Evolutionary conservation across 495 filamentous ascomycete species (phyloP).

Genomic region (Daldinia childiae): DNA sequence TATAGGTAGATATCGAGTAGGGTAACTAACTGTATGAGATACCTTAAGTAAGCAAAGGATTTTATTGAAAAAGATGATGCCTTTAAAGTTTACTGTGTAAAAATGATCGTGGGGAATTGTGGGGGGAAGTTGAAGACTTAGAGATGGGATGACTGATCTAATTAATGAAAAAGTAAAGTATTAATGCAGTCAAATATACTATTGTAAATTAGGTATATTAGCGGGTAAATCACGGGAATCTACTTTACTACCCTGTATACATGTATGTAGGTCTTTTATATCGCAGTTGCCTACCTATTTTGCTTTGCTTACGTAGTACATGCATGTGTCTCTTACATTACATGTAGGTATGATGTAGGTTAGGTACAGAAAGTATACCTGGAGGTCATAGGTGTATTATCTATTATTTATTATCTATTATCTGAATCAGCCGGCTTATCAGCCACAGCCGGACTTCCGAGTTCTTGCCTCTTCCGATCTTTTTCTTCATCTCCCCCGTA

Average conservation of each 20-base stretch:
- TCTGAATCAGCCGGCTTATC: conserved; percentile 2
- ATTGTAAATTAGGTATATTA: too few relatives aligned
- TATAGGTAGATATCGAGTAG: conserved; percentile 5
- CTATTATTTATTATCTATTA: too few relatives aligned
- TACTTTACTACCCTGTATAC: background rate
- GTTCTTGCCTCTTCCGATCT: conserved; percentile 9
- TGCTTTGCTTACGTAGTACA: too few relatives aligned
- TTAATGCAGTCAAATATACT: background rate
- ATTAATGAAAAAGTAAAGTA: background rate
- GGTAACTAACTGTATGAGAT: background rate
- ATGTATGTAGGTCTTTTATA: background rate
- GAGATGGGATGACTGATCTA: background rate
- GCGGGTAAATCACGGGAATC: background rate
- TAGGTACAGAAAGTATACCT: background rate
- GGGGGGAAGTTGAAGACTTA: background rate
- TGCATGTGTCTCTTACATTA: too few relatives aligned
- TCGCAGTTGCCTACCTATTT: too few relatives aligned
- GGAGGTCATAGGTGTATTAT: too few relatives aligned
- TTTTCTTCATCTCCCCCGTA: conserved; percentile 9
- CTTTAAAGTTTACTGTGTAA: background rate
- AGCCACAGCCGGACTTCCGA: conserved; percentile 40
- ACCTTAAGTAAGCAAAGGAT: too few relatives aligned
- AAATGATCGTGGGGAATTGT: conserved; percentile 28
- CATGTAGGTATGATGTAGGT: too few relatives aligned
- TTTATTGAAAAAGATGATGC: background rate